These are phyloP conservation scores for Papiliotrema terrestris DNA, from an alignment of 1,284 basidiomycete species.

Conservation along the genomic window DNA sequence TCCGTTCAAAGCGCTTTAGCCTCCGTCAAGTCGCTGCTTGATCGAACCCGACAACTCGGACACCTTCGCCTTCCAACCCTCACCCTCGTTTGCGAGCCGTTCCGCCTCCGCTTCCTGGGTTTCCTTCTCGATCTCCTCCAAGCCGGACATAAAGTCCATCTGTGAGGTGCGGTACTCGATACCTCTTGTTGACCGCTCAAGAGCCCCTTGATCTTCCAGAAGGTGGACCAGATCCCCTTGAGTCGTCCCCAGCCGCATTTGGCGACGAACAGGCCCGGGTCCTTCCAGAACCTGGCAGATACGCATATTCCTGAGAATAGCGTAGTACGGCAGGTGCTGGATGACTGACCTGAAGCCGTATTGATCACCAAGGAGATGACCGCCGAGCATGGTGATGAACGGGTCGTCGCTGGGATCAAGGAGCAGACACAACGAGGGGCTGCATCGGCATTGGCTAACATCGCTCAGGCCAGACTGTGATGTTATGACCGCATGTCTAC, in stretches of 20 bases:
- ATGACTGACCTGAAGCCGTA: conserved; percentile 53
- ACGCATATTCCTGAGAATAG: conserved; percentile 15
- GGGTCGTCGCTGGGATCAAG: conserved; percentile 36
- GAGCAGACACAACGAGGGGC: no score
- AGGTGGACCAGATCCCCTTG: conserved; percentile 53
- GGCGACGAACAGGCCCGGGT: conserved; percentile 39
- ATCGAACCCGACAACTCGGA: no score
- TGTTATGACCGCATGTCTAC: no score
- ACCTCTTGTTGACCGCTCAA: background rate
- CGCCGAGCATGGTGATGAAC: conserved; percentile 68
- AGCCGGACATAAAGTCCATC: background rate
- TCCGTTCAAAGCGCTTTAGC: no score
- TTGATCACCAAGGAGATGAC: conserved; percentile 57
- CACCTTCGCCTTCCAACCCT: no score
- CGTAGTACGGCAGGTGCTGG: conserved; percentile 8
- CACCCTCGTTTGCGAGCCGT: background rate
- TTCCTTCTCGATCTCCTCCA: background rate
- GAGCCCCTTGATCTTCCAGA: background rate
- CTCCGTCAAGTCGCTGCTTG: no score
- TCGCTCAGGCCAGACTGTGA: no score
- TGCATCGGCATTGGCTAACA: no score
- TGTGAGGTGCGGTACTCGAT: background rate
- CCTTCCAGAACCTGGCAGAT: conserved; percentile 39
- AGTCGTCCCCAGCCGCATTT: conserved; percentile 56
- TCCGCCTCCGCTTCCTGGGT: background rate